Base-by-base conservation (phyloP, 1,139 yeast species). In the Blastobotrys illinoisensis region DNA sequence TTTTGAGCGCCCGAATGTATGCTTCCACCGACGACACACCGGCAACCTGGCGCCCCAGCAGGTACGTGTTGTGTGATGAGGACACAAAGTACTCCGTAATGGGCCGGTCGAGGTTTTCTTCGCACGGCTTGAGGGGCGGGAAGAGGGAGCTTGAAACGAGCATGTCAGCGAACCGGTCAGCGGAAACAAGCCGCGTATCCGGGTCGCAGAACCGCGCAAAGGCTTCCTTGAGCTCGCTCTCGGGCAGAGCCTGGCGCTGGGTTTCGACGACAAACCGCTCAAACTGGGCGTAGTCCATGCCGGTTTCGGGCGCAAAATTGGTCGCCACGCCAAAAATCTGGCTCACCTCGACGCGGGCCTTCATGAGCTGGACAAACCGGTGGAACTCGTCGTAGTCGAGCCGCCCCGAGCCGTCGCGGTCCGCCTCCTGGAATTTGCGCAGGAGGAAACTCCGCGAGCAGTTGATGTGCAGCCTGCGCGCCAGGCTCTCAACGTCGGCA, bases 11-110 rank as follows among this genome's bases (percentile, higher is more conserved):
- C 53, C 86, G 79, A n/a, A 89, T 84, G 62, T 93, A 95, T 0
- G 96, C 96, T 65, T 93, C 98, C 1, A 89, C 81, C 0, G 96
- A 87, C 0, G 97, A 88, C 14, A 80, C 83, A n/a, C 95, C 97
- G 1, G 85, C 96, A n/a, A 89, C 79, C 66, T 95, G 99, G 40
- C 95, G 78, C 0, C 98, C 99, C 23, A 83, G 72, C 9, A 95
- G 74, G 67, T 93, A 95, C 0, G 99, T 95, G 67, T 95, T 95
- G 68, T 95, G 99, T 0, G 98, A 90, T 0, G 97, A 88, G 0
- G 97, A 88, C 28, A 95, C 86, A 65, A 76, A 90, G 66, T 95
- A 95, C 61, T 90, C 93, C 64, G 83, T 88, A 46, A 95, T 67
- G 0, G 99, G 98, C 44, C 78, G 77, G 1, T 81, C 69, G 62